These are phyloP conservation scores for Strobilomyces dryophilus DNA, from an alignment of 768 basidiomycete genomes.

Conservation along the genomic window DNA sequence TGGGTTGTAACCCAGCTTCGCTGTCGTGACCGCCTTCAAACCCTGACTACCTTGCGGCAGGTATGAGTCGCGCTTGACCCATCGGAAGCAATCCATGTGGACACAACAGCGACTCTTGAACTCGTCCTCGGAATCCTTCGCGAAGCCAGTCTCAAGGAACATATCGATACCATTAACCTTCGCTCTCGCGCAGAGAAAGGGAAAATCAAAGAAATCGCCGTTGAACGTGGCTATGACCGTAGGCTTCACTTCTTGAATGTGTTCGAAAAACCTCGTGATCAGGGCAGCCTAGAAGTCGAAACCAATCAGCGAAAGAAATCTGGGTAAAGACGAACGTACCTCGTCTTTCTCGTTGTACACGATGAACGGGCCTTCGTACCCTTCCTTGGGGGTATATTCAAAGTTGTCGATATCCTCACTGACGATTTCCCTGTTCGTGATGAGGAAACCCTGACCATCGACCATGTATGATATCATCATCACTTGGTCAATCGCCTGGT, in stretches of 20 bases:
- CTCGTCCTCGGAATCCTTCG: slow-evolving; percentile 88
- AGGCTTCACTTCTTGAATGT: slow-evolving; percentile 89
- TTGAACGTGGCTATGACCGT: slow-evolving; percentile 99
- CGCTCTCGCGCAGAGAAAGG: slow-evolving; percentile 85
- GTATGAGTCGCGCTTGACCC: slow-evolving; percentile 99
- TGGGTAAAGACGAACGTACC: slow-evolving; percentile 38
- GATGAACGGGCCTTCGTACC: slow-evolving; percentile 94
- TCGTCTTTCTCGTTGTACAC: slow-evolving; percentile 95
- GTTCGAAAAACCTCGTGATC: slow-evolving; percentile 86
- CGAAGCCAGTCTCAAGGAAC: slow-evolving; percentile 92
- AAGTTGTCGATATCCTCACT: slow-evolving; percentile 98
- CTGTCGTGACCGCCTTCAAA: slow-evolving; percentile 94
- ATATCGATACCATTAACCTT: slow-evolving; percentile 92
- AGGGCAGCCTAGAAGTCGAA: slow-evolving; percentile 58
- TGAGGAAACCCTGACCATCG: slow-evolving; percentile 95
- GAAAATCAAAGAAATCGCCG: slow-evolving; percentile 99
- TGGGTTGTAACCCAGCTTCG: slow-evolving; percentile 94
- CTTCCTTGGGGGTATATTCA: slow-evolving; percentile 97
- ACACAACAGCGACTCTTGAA: slow-evolving; percentile 90
- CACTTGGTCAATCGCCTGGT: slow-evolving; percentile 92
- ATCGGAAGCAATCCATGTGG: slow-evolving; percentile 99
- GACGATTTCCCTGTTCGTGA: slow-evolving; percentile 96
- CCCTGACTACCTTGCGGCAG: slow-evolving; percentile 98
- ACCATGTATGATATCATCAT: slow-evolving; percentile 99
- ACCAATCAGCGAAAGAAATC: background rate